Evolutionary conservation across 495 filamentous ascomycete species (phyloP).

Genomic region (Xylaria sp.): DNA sequence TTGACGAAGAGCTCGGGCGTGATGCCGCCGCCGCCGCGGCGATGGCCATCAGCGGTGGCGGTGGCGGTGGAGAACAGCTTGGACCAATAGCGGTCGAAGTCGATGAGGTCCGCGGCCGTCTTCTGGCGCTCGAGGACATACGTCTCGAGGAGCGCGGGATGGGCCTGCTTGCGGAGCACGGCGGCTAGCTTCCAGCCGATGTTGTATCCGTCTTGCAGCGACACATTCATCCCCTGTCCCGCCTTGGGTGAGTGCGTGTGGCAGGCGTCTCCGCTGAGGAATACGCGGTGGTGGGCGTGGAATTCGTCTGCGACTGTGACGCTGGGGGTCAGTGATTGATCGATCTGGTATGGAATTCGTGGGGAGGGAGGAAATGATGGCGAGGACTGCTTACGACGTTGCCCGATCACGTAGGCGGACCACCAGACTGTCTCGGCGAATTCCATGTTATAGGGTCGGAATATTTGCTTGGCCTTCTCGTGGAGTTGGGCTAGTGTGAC

Average conservation of each 20-base stretch:
- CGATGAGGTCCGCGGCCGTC: conserved; percentile 74
- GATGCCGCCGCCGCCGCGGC: conserved; percentile 49
- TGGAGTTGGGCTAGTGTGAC: conserved; percentile 67
- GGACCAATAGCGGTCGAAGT: conserved; percentile 74
- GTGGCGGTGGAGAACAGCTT: conserved; percentile 60
- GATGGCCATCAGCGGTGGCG: too few relatives aligned
- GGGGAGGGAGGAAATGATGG: neutral
- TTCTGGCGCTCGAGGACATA: conserved; percentile 73
- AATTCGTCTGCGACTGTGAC: conserved; percentile 57
- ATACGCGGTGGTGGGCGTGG: conserved; percentile 62
- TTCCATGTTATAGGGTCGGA: conserved; percentile 57
- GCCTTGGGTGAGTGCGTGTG: conserved; percentile 78
- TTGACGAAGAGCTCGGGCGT: conserved; percentile 66
- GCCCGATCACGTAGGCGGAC: conserved; percentile 70
- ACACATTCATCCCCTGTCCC: conserved; percentile 78
- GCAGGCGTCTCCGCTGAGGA: conserved; percentile 72
- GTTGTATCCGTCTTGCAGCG: conserved; percentile 63
- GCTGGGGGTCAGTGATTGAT: neutral
- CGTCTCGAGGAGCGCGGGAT: conserved; percentile 61
- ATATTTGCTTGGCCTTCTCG: conserved; percentile 61
- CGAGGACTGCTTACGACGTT: conserved; percentile 47
- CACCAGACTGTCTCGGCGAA: conserved; percentile 62
- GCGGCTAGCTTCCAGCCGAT: conserved; percentile 81
- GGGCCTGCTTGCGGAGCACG: conserved; percentile 65
- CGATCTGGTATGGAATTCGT: neutral